Evolutionary conservation across 176 grass and related monocot species (phyloP).

Genomic region (Tillandsia leiboldiana): DNA sequence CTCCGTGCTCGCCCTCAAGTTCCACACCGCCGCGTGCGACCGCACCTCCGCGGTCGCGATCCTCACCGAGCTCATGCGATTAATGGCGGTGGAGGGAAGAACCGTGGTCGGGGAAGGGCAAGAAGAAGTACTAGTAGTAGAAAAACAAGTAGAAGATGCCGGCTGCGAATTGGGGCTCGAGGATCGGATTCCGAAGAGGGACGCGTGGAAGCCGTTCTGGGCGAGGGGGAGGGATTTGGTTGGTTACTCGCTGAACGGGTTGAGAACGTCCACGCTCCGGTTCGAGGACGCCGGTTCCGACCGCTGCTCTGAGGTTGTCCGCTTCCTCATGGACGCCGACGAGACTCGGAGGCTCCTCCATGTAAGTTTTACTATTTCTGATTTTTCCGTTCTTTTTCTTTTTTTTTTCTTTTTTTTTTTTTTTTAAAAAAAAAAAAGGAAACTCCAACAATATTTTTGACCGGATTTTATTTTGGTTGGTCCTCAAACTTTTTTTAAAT

Average conservation of each 20-base stretch:
- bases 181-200: conserved; percentile 55
- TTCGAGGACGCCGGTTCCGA: conserved; percentile 45
- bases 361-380: conserved; percentile 27
- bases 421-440: too few relatives aligned
- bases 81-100: conserved; percentile 17
- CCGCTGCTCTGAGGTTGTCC: conserved; percentile 47
- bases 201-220: conserved; percentile 85
- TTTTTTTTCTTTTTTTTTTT: too few relatives aligned
- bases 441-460: too few relatives aligned
- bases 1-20: conserved; percentile 43
- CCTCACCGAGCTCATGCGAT: conserved; percentile 40
- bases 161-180: conserved; percentile 25
- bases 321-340: conserved; percentile 34
- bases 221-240: conserved; percentile 68
- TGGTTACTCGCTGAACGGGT: conserved; percentile 82
- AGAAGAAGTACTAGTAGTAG: conserved; percentile 8
- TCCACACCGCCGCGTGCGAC: conserved; percentile 75
- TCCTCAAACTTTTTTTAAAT: too few relatives aligned
- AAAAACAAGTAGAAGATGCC: conserved; percentile 16
- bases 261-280: conserved; percentile 52
- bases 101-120: too few relatives aligned
- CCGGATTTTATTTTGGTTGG: too few relatives aligned
- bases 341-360: conserved; percentile 57
- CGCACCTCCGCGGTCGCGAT: conserved; percentile 33
- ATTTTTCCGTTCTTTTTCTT: too few relatives aligned